Percentiles rank a stretch among this genome's conserved stretches.
Evolutionary conservation across 768 basidiomycete genomes (phyloP).

Genomic region (Artomyces pyxidatus): DNA sequence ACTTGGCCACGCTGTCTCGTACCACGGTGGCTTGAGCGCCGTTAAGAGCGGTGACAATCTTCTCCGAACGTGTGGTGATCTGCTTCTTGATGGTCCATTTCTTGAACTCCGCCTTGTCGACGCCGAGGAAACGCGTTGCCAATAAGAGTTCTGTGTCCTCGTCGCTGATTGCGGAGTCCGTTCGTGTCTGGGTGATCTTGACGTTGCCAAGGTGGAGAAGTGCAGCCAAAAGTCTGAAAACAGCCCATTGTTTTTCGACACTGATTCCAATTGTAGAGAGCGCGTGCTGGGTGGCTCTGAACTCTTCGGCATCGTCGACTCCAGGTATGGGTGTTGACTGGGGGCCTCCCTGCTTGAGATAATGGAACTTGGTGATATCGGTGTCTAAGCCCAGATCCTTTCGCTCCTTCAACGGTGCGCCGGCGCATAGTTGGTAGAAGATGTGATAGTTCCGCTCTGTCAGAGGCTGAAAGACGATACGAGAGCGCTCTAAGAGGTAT

Average conservation of each 20-base stretch:
- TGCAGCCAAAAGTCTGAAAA: constrained; percentile 88
- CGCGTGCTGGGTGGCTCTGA: constrained; percentile 87
- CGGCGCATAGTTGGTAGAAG: constrained; percentile 98
- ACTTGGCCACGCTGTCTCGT: constrained; percentile 94
- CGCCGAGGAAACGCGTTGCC: constrained; percentile 85
- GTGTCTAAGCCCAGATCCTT: constrained; percentile 89
- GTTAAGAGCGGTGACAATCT: constrained; percentile 84
- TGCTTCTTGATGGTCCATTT: constrained; percentile 99
- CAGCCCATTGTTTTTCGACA: constrained; percentile 97
- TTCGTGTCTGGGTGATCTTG: constrained; percentile 74
- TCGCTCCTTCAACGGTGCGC: constrained; percentile 89
- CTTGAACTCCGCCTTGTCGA: constrained; percentile 89
- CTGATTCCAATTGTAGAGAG: constrained; percentile 96
- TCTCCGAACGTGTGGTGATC: constrained; percentile 88
- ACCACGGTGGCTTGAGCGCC: constrained; percentile 89
- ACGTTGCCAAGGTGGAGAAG: constrained; percentile 98
- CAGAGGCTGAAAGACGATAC: constrained; percentile 94
- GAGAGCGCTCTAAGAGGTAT: constrained; percentile 93
- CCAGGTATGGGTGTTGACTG: constrained; percentile 80
- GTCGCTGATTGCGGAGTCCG: constrained; percentile 79
- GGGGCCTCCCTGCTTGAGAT: constrained; percentile 89
- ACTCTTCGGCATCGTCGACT: constrained; percentile 96
- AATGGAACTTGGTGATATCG: constrained; percentile 83
- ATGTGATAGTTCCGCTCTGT: constrained; percentile 99
- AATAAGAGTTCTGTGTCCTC: constrained; percentile 71